Conservation (phyloP, 495 filamentous ascomycete genomes). For the Astrothelium macrocarpum region DNA sequence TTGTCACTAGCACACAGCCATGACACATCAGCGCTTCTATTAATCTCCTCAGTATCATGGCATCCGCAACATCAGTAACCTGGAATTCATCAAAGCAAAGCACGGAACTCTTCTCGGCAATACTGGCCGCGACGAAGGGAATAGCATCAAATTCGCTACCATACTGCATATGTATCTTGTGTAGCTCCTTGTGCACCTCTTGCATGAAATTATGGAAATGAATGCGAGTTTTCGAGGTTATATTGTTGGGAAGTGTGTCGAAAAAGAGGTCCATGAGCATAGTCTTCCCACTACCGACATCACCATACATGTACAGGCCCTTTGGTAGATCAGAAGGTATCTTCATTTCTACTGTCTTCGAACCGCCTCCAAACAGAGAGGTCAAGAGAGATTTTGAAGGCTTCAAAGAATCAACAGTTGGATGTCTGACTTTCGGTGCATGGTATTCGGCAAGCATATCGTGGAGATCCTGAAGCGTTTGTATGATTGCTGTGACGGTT, state of each 20-base stretch:
- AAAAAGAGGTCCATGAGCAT: slow-evolving; percentile 99
- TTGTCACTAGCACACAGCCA: slow-evolving; percentile 92
- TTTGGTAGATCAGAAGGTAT: slow-evolving; percentile 65
- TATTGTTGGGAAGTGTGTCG: slow-evolving; percentile 75
- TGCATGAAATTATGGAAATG: slow-evolving; percentile 99
- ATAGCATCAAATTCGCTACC: slow-evolving; percentile 87
- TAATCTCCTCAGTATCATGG: slow-evolving; percentile 89
- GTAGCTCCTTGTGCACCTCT: slow-evolving; percentile 86
- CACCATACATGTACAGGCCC: slow-evolving; percentile 90
- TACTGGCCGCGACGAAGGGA: slow-evolving; percentile 85
- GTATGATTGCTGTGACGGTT: slow-evolving; percentile 60
- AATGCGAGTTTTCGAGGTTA: slow-evolving; percentile 81
- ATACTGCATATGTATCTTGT: slow-evolving; percentile 78
- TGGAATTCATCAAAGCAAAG: slow-evolving; percentile 99
- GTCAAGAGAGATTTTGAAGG: slow-evolving; percentile 57
- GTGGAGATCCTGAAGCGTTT: slow-evolving; percentile 79
- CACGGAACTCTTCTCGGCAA: slow-evolving; percentile 74
- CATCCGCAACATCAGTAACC: slow-evolving; percentile 96
- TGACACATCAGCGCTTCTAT: slow-evolving; percentile 87
- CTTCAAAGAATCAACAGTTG: slow-evolving; percentile 62
- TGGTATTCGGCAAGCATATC: slow-evolving; percentile 68
- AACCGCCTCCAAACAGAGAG: slow-evolving; percentile 53
- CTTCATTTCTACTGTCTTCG: slow-evolving; percentile 25
- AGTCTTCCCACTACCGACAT: slow-evolving; percentile 96
- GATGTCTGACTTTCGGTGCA: slow-evolving; percentile 63